Evolutionary conservation across 495 filamentous ascomycete species (phyloP), one percentile per base, ranked within the genome.

Genomic region (Elasticomyces elasticus): DNA sequence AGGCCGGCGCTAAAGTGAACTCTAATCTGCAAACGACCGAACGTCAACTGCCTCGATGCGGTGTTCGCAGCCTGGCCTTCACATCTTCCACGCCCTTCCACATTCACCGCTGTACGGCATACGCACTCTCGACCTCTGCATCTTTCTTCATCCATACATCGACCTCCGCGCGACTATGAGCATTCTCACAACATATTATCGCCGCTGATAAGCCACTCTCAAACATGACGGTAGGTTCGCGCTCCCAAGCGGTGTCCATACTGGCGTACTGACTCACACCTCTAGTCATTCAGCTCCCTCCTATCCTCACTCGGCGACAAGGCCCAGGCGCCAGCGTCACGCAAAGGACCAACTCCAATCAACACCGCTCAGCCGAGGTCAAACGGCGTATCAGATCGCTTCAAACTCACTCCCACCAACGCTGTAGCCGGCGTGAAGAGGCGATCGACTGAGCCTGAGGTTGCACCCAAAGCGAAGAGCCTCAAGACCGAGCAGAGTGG

Each of bases 221-320:
- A 15, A 52, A n/a, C 37, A 54, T 46, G 38, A 33, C 40, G 25
- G 54, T 51, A 17, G 0, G 54, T 51, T 25, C n/a, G 9, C n/a
- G 28, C 9, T 49, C 3, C 37, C 23, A 15, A 7, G 13, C 23
- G 35, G 23, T 42, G 33, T 12, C 42, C 4, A 48, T 17, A 20
- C n/a, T 25, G 11, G n/a, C 13, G 49, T 25, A 46, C 37, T 57
- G 49, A 52, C 49, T 45, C 37, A 33, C 22, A 17, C 24, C 1
- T 2, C 9, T 38, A 81, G 78, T 79, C 79, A 54, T 73, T 81
- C 61, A 78, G 77, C 62, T 80, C 78, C 22, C 71, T 80, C 25
- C 71, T 80, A 51, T 73, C 77, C 54, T 78, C 75, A 30, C 71
- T 81, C 35, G 69, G 73, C 63, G 75, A 71, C 40, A 69, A 68